A percentile compares a stretch with the other conserved stretches of the same genome.
Evolutionary conservation across 176 grass and related monocot genomes (phyloP).

Genomic region (Otatea glauca): DNA sequence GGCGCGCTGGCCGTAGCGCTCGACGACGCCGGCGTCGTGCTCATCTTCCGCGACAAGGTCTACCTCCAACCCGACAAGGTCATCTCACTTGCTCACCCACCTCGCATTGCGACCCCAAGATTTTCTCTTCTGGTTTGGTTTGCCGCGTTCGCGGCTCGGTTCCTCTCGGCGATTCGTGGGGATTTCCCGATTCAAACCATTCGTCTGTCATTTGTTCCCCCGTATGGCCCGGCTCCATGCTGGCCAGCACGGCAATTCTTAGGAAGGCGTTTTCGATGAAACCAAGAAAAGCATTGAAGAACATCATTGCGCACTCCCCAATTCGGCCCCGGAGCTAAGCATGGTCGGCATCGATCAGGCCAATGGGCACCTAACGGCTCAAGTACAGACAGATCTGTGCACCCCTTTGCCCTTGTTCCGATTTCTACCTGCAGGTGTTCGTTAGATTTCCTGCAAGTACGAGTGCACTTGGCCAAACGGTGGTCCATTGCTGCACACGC

Average conservation of each 20-base stretch:
- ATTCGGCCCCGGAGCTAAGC: too few species aligned
- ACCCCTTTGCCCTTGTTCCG: background rate
- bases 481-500: conserved; percentile 20
- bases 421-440: conserved; percentile 12
- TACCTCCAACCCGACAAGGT: conserved; percentile 96
- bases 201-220: background rate
- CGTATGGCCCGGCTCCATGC: background rate
- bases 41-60: conserved; percentile 92
- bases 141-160: background rate
- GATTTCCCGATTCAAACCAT: background rate
- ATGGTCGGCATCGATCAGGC: background rate
- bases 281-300: background rate
- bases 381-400: conserved; percentile 37
- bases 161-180: background rate
- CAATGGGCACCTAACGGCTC: background rate
- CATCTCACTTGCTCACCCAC: background rate
- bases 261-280: conserved; percentile 27
- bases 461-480: background rate
- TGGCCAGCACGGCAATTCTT: background rate
- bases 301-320: background rate
- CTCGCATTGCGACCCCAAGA: conserved; percentile 18
- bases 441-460: conserved; percentile 16
- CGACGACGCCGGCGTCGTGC: conserved; percentile 90
- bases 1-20: conserved; percentile 65
- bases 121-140: background rate